phyloP scores from a whole-genome alignment of 2,329 filamentous ascomycete genomes.

The Aschersonia sp. region DNA sequence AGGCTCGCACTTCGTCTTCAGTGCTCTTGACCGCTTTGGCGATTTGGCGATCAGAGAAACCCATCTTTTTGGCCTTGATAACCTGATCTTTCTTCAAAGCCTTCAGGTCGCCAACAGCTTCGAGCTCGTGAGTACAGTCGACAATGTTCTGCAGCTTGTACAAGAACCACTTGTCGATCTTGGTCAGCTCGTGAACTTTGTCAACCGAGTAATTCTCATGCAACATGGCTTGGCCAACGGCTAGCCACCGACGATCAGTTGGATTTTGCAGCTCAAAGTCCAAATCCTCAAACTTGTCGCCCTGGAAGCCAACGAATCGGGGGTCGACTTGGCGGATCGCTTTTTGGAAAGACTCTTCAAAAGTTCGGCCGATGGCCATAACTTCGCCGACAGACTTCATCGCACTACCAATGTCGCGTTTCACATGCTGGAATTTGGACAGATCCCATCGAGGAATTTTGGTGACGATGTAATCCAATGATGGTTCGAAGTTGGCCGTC shows the following conservation, averaged over 20 bases:
- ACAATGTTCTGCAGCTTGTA: conserved; percentile 98
- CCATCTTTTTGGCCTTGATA: conserved; percentile 87
- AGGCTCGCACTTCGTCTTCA: conserved; percentile 79
- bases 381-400: conserved; percentile 99
- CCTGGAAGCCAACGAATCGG: conserved; percentile 82
- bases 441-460: conserved; percentile 99
- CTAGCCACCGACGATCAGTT: conserved; percentile 92
- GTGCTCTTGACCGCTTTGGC: conserved; percentile 69
- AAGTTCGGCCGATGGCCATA: conserved; percentile 97
- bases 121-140: conserved; percentile 72
- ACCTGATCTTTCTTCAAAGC: conserved; percentile 80
- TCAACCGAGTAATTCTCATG: conserved; percentile 94
- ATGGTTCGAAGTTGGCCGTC: conserved; percentile 96
- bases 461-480: conserved; percentile 92
- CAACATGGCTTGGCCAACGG: conserved; percentile 93
- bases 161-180: conserved; percentile 99
- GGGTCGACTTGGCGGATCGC: conserved; percentile 95
- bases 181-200: conserved; percentile 80
- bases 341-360: conserved; percentile 98
- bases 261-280: conserved; percentile 85
- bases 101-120: conserved; percentile 69
- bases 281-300: conserved; percentile 84
- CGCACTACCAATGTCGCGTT: conserved; percentile 89
- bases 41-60: conserved; percentile 95
- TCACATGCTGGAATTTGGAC: conserved; percentile 97